A percentile compares a stretch with the other conserved stretches of the same genome.
Conservation (phyloP, 306 rosid species). For the barrel medic (Medicago truncatula) region MtrunA17r5.0-ANR NC_053043.1:4150001-4150500, state of each 20-base stretch:
- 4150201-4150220: not conserved
- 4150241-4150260: not conserved
- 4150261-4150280: not conserved
- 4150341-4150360: conserved; percentile 15
- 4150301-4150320: not conserved
- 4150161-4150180: conserved; percentile 8
- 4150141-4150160: conserved; percentile 32
- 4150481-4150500: conserved; percentile 84
- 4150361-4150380: not conserved
- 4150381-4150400: not conserved
- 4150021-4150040: conserved; percentile 34
- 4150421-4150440: conserved; percentile 7
- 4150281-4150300: not conserved
- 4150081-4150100: conserved; percentile 27
- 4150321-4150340: conserved; percentile 4
- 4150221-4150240: not conserved
- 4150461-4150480: conserved; percentile 66
- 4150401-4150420: conserved; percentile 5
- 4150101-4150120: conserved; percentile 14
- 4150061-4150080: conserved; percentile 20
- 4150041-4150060: conserved; percentile 16
- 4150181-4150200: not conserved
- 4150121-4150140: not conserved
- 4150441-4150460: conserved; percentile 18
- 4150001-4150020: conserved; percentile 31